Conservation (phyloP, 345 rosid species). For the Bruguiera gymnorhiza region DNA sequence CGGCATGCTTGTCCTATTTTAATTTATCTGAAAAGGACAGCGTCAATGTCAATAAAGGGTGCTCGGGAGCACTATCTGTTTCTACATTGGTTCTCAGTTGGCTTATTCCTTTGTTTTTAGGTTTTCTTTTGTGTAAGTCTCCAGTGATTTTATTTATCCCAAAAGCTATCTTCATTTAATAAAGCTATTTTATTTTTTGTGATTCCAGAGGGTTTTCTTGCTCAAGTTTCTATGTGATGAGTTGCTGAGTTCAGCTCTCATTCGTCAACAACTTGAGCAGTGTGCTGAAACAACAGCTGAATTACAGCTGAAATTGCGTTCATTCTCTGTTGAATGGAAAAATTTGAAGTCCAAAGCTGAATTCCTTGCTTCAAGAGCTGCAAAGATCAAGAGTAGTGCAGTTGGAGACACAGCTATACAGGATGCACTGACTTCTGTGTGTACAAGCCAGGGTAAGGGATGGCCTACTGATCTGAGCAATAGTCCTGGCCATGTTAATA, state of each 20-base stretch:
- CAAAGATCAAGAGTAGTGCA: constrained; percentile 43
- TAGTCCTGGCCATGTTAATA: constrained; percentile 17
- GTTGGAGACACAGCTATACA: constrained; percentile 37
- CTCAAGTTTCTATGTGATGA: constrained; percentile 89
- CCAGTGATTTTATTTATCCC: background rate
- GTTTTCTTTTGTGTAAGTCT: background rate
- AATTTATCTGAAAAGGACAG: too few relatives aligned
- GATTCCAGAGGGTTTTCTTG: constrained; percentile 73
- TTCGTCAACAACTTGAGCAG: constrained; percentile 92
- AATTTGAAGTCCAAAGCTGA: constrained; percentile 69
- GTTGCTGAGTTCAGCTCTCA: constrained; percentile 68
- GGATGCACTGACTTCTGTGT: constrained; percentile 33
- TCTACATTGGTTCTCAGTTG: too few relatives aligned
- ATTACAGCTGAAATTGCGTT: constrained; percentile 84
- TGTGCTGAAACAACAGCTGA: constrained; percentile 70
- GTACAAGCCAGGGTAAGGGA: constrained; percentile 20
- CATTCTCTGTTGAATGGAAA: constrained; percentile 62
- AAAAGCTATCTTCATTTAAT: constrained; percentile 12
- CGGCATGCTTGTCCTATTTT: too few relatives aligned
- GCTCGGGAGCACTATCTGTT: too few relatives aligned
- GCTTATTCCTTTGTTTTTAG: too few relatives aligned
- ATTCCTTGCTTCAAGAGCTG: constrained; percentile 51
- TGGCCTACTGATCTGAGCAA: constrained; percentile 22
- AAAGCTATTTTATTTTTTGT: constrained; percentile 15
- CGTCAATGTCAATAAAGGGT: too few relatives aligned